These are phyloP conservation scores for Mucuna pruriens DNA, from an alignment of 306 rosid species.

Conservation along the genomic window DNA sequence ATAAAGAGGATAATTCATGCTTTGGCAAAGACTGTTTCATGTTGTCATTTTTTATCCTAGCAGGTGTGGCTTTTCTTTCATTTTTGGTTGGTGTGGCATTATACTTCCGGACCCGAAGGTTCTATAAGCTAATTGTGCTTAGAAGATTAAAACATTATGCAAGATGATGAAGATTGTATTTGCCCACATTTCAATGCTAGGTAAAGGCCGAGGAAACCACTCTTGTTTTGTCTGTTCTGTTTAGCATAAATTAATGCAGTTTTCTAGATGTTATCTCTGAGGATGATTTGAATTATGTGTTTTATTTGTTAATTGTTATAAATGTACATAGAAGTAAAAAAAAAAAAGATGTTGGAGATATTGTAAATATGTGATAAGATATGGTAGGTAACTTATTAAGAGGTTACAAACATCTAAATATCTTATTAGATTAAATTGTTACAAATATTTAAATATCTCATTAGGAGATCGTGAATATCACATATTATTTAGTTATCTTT, in stretches of 20 bases:
- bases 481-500: too few relatives aligned
- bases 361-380: too few relatives aligned
- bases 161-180: constrained; percentile 17
- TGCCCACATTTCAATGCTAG: constrained; percentile 31
- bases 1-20: constrained; percentile 52
- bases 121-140: constrained; percentile 60
- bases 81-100: constrained; percentile 63
- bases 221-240: constrained; percentile 22
- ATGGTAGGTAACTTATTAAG: too few relatives aligned
- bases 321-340: neutral
- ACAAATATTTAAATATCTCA: too few relatives aligned
- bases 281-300: constrained; percentile 15
- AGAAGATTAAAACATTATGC: constrained; percentile 51
- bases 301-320: constrained; percentile 7
- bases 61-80: constrained; percentile 63
- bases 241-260: constrained; percentile 17
- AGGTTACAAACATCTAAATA: too few relatives aligned
- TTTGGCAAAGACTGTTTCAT: constrained; percentile 73
- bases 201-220: constrained; percentile 36
- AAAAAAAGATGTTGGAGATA: too few relatives aligned
- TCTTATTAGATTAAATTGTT: too few relatives aligned
- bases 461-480: too few relatives aligned
- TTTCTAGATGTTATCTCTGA: neutral
- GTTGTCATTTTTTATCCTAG: constrained; percentile 73
- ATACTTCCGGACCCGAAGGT: constrained; percentile 67